These are phyloP conservation scores for Fusarium torulosum DNA, from an alignment of 2,329 filamentous ascomycete genomes.

Conservation along the genomic window DNA sequence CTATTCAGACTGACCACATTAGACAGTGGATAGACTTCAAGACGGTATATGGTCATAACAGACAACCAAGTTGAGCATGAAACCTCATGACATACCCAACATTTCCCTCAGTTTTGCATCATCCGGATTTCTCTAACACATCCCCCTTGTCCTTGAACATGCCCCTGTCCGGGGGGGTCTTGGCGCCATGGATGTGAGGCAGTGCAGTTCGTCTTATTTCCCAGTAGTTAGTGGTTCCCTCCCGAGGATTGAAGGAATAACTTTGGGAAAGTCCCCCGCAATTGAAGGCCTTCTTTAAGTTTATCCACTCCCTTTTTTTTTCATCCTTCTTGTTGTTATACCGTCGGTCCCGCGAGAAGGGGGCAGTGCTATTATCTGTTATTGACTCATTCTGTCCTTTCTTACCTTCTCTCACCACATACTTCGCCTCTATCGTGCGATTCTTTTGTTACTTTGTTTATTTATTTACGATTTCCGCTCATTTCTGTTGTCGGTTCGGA, in stretches of 20 bases:
- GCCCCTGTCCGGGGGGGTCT: constrained; percentile 34
- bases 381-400: neutral
- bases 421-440: neutral
- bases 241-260: constrained; percentile 6
- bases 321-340: constrained; percentile 8
- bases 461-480: neutral
- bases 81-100: neutral
- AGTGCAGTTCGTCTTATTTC: constrained; percentile 35
- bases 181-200: constrained; percentile 34
- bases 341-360: constrained; percentile 14
- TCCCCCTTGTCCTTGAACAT: constrained; percentile 6
- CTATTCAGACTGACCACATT: neutral
- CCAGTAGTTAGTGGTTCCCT: constrained; percentile 8
- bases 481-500: neutral
- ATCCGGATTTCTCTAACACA: constrained; percentile 10
- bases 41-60: no score
- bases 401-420: constrained; percentile 4
- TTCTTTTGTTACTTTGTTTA: neutral
- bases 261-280: constrained; percentile 18
- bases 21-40: neutral
- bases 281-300: constrained; percentile 18
- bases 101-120: neutral
- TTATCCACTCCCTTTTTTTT: constrained; percentile 4
- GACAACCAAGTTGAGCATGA: neutral
- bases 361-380: constrained; percentile 28